Evolutionary conservation across 768 basidiomycete species (phyloP).

Genomic region (Hygrocybe coccinea): DNA sequence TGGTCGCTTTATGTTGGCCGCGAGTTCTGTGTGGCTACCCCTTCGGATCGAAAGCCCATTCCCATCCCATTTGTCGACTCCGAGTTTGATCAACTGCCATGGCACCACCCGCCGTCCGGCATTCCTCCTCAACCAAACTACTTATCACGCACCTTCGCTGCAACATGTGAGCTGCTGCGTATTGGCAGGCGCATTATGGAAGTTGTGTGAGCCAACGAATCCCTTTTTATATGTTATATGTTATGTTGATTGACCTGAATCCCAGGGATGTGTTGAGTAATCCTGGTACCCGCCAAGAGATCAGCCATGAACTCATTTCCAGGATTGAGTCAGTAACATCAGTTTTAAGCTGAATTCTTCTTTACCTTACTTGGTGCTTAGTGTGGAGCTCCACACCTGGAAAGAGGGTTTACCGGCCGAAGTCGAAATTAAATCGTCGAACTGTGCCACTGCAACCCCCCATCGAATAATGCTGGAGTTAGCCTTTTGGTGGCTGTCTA

Average conservation of each 20-base stretch:
- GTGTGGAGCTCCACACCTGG: conserved; percentile 47
- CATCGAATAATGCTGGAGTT: conserved; percentile 55
- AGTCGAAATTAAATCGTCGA: conserved; percentile 46
- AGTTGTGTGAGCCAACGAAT: conserved; percentile 41
- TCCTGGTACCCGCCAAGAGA: conserved; percentile 35
- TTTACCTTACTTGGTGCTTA: conserved; percentile 13
- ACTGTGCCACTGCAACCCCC: conserved; percentile 44
- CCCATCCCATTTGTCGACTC: conserved; percentile 46
- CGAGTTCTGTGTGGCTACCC: conserved; percentile 46
- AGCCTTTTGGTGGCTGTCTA: conserved; percentile 54
- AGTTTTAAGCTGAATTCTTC: not conserved
- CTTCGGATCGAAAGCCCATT: conserved; percentile 33
- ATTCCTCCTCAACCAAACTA: conserved; percentile 39
- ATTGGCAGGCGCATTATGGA: conserved; percentile 52
- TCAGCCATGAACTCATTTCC: conserved; percentile 45
- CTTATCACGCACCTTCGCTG: conserved; percentile 45
- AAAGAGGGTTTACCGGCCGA: conserved; percentile 42
- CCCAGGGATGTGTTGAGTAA: conserved; percentile 42
- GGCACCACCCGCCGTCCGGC: conserved; percentile 39
- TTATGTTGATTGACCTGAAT: not conserved
- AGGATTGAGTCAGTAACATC: conserved; percentile 44
- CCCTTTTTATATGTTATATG: not conserved
- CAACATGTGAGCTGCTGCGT: conserved; percentile 44
- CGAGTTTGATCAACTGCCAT: conserved; percentile 47
- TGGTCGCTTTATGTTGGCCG: conserved; percentile 67